A percentile compares a stretch with the other conserved stretches of the same genome.
Evolutionary conservation across 768 basidiomycete species (phyloP).

Genomic region (Rhizopogon roseolus): DNA sequence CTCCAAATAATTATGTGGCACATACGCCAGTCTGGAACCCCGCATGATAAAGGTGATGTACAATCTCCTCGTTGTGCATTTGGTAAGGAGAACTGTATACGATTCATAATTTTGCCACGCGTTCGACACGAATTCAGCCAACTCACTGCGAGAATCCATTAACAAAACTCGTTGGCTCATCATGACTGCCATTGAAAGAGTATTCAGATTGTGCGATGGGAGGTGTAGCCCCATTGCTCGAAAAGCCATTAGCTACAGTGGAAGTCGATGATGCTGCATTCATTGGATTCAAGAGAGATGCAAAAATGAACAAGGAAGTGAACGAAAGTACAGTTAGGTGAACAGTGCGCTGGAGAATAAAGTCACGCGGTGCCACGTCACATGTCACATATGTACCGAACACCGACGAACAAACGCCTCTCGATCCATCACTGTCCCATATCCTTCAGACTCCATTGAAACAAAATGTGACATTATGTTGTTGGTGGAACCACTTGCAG

Average conservation of each 20-base stretch:
- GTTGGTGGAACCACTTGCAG: conserved; percentile 32
- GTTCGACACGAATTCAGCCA: conserved; percentile 1
- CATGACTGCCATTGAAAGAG: conserved; percentile 30
- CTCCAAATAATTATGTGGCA: conserved; percentile 14
- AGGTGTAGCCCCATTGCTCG: conserved; percentile 45
- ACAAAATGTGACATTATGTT: conserved; percentile 63
- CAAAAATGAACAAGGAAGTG: neutral
- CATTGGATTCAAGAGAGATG: conserved; percentile 11
- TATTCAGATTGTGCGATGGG: conserved; percentile 31
- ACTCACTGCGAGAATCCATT: conserved; percentile 66
- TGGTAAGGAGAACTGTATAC: conserved; percentile 41
- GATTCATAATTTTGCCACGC: conserved; percentile 5
- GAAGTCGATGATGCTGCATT: conserved; percentile 28
- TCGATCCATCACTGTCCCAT: conserved; percentile 38
- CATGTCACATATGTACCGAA: conserved; percentile 4
- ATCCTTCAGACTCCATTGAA: conserved; percentile 35
- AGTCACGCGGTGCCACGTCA: neutral
- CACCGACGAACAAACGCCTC: conserved; percentile 19
- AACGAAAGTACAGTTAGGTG: neutral
- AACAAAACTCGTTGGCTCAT: conserved; percentile 30
- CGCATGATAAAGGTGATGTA: conserved; percentile 72
- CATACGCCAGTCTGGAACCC: conserved; percentile 82
- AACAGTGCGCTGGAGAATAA: neutral
- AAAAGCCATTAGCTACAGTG: conserved; percentile 28
- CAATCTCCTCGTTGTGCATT: conserved; percentile 70